A percentile compares a stretch with the other conserved stretches of the same genome.
phyloP scores from a whole-genome alignment of 805 yeast genomes.

The Saccharomycopsis schoenii region DNA sequence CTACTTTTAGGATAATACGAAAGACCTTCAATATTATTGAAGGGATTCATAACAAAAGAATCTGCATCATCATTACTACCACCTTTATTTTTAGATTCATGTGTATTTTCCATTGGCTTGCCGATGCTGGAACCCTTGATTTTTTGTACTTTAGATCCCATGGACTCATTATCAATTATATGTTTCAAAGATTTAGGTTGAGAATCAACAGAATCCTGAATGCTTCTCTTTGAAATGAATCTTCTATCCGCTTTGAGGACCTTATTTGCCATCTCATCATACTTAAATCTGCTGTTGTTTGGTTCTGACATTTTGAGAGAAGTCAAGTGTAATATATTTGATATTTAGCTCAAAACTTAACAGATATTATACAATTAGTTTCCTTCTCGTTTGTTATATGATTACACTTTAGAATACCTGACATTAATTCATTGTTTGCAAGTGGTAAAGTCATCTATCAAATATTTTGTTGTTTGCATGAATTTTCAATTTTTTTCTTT shows the following conservation, averaged over 20 bases:
- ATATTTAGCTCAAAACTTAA: slow-evolving; percentile 6
- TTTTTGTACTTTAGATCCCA: slow-evolving; percentile 45
- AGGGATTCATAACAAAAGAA: slow-evolving; percentile 24
- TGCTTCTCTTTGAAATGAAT: slow-evolving; percentile 33
- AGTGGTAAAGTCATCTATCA: too few relatives aligned
- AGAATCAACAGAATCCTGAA: slow-evolving; percentile 41
- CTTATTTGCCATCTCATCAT: slow-evolving; percentile 70
- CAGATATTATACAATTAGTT: too few relatives aligned
- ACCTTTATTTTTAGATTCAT: not conserved
- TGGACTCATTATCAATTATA: slow-evolving; percentile 51
- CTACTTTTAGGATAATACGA: slow-evolving; percentile 55
- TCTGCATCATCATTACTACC: slow-evolving; percentile 19
- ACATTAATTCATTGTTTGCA: too few relatives aligned
- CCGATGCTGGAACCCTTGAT: slow-evolving; percentile 19
- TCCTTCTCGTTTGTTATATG: too few relatives aligned
- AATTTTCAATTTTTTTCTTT: too few relatives aligned
- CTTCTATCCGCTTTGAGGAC: slow-evolving; percentile 53
- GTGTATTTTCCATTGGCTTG: not conserved
- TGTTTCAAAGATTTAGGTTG: slow-evolving; percentile 70
- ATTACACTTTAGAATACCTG: too few relatives aligned
- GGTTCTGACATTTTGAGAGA: not conserved
- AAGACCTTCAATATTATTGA: slow-evolving; percentile 35
- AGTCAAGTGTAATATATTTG: slow-evolving; percentile 1
- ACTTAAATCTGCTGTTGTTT: slow-evolving; percentile 31
- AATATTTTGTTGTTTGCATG: too few relatives aligned